phyloP scores from a whole-genome alignment of 129 eudicot genomes.

The Calendula officinalis region DNA sequence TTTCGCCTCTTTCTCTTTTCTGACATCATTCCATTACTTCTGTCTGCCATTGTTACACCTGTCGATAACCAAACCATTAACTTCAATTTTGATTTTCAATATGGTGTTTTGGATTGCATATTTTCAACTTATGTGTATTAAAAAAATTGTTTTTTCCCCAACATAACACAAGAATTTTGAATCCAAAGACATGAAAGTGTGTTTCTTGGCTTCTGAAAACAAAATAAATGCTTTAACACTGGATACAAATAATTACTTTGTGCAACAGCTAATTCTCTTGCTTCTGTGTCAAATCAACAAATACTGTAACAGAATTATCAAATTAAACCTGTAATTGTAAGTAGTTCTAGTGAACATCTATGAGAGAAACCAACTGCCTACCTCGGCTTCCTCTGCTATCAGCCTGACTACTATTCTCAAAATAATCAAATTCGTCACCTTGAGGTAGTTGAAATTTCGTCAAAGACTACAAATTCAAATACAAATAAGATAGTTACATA shows the following conservation, averaged over 20 bases:
- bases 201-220: too few species aligned
- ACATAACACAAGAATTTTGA: too few species aligned
- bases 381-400: slow-evolving; percentile 95
- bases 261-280: slow-evolving; percentile 3
- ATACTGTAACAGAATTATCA: background rate
- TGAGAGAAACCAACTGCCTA: slow-evolving; percentile 34
- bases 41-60: slow-evolving; percentile 58
- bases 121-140: too few species aligned
- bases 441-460: slow-evolving; percentile 84
- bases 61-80: slow-evolving; percentile 23
- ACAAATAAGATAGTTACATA: slow-evolving; percentile 16
- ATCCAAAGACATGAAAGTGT: too few species aligned
- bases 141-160: too few species aligned
- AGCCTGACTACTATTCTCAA: slow-evolving; percentile 87
- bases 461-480: slow-evolving; percentile 61
- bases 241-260: slow-evolving; percentile 11
- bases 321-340: slow-evolving; percentile 4
- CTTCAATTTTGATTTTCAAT: slow-evolving; percentile 11
- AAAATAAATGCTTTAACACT: too few species aligned
- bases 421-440: slow-evolving; percentile 73
- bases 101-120: too few species aligned
- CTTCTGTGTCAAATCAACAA: background rate
- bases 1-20: slow-evolving; percentile 61
- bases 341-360: background rate
- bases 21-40: slow-evolving; percentile 51